Evolutionary conservation across 768 basidiomycete species (phyloP).

Genomic region (Termitomyces titanicus): DNA sequence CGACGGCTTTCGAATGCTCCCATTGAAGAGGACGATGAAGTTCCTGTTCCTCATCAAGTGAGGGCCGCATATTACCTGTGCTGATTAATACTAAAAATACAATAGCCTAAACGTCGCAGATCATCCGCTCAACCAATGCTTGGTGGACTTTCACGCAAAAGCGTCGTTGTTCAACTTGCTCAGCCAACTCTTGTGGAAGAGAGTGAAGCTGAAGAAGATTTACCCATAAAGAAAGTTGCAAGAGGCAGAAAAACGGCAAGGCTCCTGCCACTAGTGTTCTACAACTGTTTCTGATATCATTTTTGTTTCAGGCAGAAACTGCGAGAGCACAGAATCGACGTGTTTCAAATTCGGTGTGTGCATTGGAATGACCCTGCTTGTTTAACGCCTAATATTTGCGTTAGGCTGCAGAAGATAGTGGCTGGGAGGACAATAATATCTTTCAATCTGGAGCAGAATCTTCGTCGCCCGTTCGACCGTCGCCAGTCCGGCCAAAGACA

Average conservation of each 20-base stretch:
- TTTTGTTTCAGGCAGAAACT: constrained; percentile 36
- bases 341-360: constrained; percentile 42
- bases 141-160: constrained; percentile 41
- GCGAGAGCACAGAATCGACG: constrained; percentile 53
- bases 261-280: background rate
- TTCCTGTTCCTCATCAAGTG: constrained; percentile 55
- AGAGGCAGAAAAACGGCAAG: constrained; percentile 57
- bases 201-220: constrained; percentile 71
- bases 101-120: constrained; percentile 73
- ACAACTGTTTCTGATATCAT: constrained; percentile 3
- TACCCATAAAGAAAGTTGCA: constrained; percentile 56
- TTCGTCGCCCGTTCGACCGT: constrained; percentile 71
- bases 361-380: constrained; percentile 5
- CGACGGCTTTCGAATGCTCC: constrained; percentile 61
- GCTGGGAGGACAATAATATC: constrained; percentile 89
- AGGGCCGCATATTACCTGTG: constrained; percentile 19
- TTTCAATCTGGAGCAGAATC: constrained; percentile 90
- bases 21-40: constrained; percentile 41
- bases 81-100: constrained; percentile 4
- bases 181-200: constrained; percentile 59
- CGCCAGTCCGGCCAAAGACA: constrained; percentile 44
- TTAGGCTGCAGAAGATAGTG: constrained; percentile 57
- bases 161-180: constrained; percentile 32
- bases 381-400: constrained; percentile 1
- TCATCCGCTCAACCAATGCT: constrained; percentile 75